Base-by-base conservation (phyloP, 495 filamentous ascomycete species). In the Neurospora sp. region DNA sequence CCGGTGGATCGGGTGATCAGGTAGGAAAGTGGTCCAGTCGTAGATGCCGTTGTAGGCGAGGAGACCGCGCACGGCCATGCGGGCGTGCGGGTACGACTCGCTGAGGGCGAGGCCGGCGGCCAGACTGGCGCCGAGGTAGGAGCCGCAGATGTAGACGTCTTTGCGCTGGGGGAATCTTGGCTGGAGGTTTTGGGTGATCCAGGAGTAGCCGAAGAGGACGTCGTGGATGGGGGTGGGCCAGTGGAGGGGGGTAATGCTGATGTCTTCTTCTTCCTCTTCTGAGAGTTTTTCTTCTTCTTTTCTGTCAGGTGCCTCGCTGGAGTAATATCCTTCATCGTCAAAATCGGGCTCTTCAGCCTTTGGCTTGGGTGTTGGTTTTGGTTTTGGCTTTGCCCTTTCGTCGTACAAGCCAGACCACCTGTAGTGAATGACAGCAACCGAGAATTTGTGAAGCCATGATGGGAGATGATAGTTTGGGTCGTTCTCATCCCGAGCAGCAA, bases 161-260 rank as follows among this genome's bases (percentile, higher is more conserved):
- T 82, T 79, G 27, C 78, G 80, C 14, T 16, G 73, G 73, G 72
- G 44, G 27, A 14, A 40, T 0, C 74, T 48, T 0, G 78, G 77
- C 0, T 70, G 69, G n/a, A 86, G 78, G 41, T 84, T 82, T 39
- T 78, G 61, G 65, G 76, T 40, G 40, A 85, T 81, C 82, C 82
- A 87, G 35, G 78, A 74, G 75, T 86, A 87, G 40, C 82, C 86
- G 72, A 77, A 83, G 38, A 76, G 72, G 7, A 80, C 76, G 72
- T 88, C 87, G 75, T 87, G 85, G 69, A 87, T 74, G 12, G 87
- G 85, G 14, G 77, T 75, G 10, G 87, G 87, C 85, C 85, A 87
- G 69, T 76, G 53, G 6, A 79, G 70, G 9, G 75, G 74, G n/a
- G n/a, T 40, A 5, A 31, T 3, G 37, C 44, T 39, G 9, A 9